Evolutionary conservation across 495 filamentous ascomycete genomes (phyloP).

Genomic region (Talaromyces stipitatus): DNA sequence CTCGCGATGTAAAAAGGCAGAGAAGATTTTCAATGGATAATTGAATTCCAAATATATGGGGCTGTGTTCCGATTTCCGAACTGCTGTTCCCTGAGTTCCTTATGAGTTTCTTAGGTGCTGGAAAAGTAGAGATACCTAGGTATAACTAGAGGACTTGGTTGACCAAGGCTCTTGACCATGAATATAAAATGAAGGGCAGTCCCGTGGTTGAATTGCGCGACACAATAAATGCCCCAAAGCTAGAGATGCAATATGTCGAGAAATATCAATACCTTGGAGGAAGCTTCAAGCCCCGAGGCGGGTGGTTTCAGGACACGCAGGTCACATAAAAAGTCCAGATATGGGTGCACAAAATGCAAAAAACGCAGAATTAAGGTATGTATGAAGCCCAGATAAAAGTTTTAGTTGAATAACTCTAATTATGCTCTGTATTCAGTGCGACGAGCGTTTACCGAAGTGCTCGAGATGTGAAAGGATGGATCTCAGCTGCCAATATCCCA

Average conservation of each 20-base stretch:
- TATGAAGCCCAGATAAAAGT: neutral
- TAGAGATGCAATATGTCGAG: neutral
- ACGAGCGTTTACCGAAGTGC: slow-evolving; percentile 18
- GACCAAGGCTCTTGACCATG: neutral
- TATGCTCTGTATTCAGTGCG: slow-evolving; percentile 11
- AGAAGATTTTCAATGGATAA: neutral
- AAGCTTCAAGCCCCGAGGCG: slow-evolving; percentile 1
- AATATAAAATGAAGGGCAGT: neutral
- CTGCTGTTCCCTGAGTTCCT: too few relatives aligned
- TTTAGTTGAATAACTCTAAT: slow-evolving; percentile 3
- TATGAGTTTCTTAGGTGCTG: neutral
- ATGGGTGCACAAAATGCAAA: slow-evolving; percentile 28
- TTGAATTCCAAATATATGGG: slow-evolving; percentile 5
- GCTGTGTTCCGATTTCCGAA: neutral
- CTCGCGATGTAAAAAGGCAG: neutral
- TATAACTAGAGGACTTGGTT: neutral
- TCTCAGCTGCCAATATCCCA: slow-evolving; percentile 16
- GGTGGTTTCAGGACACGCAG: slow-evolving; percentile 15
- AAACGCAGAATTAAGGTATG: slow-evolving; percentile 27
- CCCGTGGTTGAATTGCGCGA: neutral
- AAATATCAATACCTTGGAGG: neutral
- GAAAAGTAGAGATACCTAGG: too few relatives aligned
- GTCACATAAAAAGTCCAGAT: slow-evolving; percentile 28
- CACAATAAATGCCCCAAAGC: neutral
- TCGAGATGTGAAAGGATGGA: slow-evolving; percentile 16